A percentile compares a stretch with the other conserved stretches of the same genome.
Evolutionary conservation across 2,329 filamentous ascomycete genomes (phyloP).

Genomic region (Aureobasidium sp.): DNA sequence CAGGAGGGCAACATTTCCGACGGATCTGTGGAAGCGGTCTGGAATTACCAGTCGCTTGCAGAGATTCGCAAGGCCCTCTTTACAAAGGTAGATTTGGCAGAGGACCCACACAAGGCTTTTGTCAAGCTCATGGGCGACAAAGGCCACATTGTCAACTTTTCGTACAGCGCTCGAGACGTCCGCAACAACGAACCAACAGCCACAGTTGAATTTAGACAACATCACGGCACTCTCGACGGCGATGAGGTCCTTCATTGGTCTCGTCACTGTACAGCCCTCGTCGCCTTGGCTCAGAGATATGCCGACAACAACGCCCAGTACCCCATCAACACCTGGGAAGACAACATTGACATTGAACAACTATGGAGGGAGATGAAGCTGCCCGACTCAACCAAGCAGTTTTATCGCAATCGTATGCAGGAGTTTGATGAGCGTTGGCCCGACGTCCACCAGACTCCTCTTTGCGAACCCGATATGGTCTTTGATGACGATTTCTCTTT

Average conservation of each 20-base stretch:
- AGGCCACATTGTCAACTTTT: slow-evolving; percentile 16
- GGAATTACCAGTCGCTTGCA: slow-evolving; percentile 7
- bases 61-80: slow-evolving; percentile 14
- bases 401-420: slow-evolving; percentile 11
- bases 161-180: slow-evolving; percentile 10
- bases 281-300: slow-evolving; percentile 15
- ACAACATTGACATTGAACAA: slow-evolving; percentile 17
- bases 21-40: neutral
- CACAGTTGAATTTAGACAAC: slow-evolving; percentile 19
- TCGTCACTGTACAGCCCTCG: slow-evolving; percentile 16
- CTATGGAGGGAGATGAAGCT: slow-evolving; percentile 19
- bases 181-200: slow-evolving; percentile 4
- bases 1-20: neutral
- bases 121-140: slow-evolving; percentile 11
- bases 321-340: slow-evolving; percentile 15
- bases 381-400: slow-evolving; percentile 13
- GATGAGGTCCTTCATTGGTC: slow-evolving; percentile 15
- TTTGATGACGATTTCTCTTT: neutral
- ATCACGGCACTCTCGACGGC: slow-evolving; percentile 14
- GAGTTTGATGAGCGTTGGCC: slow-evolving; percentile 4
- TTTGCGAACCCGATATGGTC: neutral
- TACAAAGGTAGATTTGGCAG: slow-evolving; percentile 9
- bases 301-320: slow-evolving; percentile 9
- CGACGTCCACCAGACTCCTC: neutral
- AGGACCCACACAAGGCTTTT: neutral